Conservation (phyloP, 768 basidiomycete species). For the Panus rudis region DNA sequence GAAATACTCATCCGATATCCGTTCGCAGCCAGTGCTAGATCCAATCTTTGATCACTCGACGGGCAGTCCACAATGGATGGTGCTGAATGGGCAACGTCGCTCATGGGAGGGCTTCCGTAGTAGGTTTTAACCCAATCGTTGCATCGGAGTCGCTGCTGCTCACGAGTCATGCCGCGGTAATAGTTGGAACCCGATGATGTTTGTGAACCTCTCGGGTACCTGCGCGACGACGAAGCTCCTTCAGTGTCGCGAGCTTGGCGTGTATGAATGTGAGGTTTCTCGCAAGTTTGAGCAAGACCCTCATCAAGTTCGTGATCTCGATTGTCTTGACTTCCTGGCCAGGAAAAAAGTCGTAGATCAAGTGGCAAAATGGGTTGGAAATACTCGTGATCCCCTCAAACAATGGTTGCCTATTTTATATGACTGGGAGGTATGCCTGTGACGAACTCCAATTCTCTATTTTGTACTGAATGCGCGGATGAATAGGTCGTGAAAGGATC, state of each 20-base stretch:
- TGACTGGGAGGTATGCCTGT: slow-evolving; percentile 23
- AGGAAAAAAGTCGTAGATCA: slow-evolving; percentile 23
- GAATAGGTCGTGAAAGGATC: slow-evolving; percentile 21
- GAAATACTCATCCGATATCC: too few relatives aligned
- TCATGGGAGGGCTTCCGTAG: too few relatives aligned
- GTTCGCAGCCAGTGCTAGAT: too few relatives aligned
- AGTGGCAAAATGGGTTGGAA: slow-evolving; percentile 15
- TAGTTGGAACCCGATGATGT: neutral
- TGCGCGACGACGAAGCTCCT: slow-evolving; percentile 25
- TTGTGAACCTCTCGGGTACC: slow-evolving; percentile 23
- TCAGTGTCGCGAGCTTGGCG: slow-evolving; percentile 25
- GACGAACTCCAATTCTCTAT: neutral
- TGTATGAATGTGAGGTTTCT: slow-evolving; percentile 22
- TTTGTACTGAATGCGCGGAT: neutral
- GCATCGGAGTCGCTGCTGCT: too few relatives aligned
- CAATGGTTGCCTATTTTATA: slow-evolving; percentile 27
- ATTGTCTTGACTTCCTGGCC: slow-evolving; percentile 19
- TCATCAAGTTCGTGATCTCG: slow-evolving; percentile 19
- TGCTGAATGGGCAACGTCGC: too few relatives aligned
- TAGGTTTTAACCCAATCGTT: too few relatives aligned
- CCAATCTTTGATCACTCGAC: too few relatives aligned
- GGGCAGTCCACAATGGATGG: too few relatives aligned
- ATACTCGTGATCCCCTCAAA: slow-evolving; percentile 1
- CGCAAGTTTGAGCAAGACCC: slow-evolving; percentile 20
- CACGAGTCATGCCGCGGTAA: too few relatives aligned